phyloP scores from a whole-genome alignment of 2,329 filamentous ascomycete genomes.

The Beauveria bassiana region DNA sequence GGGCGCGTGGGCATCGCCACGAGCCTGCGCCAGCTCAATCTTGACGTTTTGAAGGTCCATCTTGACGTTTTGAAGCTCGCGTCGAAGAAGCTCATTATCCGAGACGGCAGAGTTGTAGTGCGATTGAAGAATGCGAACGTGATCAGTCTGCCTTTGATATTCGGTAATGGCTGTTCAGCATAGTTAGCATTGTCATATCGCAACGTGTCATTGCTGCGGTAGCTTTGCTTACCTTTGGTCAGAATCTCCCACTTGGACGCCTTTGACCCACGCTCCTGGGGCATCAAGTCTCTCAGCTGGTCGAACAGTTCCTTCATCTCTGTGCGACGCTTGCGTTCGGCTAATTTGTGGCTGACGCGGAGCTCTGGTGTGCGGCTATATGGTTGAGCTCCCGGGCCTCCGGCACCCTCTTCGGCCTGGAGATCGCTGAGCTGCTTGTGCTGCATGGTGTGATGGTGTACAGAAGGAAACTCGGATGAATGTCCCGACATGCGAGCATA shows the following conservation, averaged over 20 bases:
- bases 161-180: conserved; percentile 49
- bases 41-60: conserved; percentile 31
- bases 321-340: conserved; percentile 73
- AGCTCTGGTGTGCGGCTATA: conserved; percentile 79
- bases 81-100: conserved; percentile 42
- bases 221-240: conserved; percentile 59
- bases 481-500: conserved; percentile 40
- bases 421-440: conserved; percentile 64
- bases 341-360: conserved; percentile 76
- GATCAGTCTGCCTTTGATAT: conserved; percentile 47
- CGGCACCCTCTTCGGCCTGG: conserved; percentile 47
- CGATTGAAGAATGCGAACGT: conserved; percentile 37
- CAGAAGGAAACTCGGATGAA: conserved; percentile 48
- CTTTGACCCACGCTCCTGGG: conserved; percentile 73
- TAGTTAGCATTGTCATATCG: not conserved
- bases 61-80: conserved; percentile 33
- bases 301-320: conserved; percentile 89
- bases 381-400: conserved; percentile 54
- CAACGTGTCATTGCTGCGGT: not conserved
- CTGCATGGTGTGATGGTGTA: conserved; percentile 70
- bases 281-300: conserved; percentile 68
- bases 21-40: conserved; percentile 33
- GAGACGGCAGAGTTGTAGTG: conserved; percentile 33
- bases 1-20: conserved; percentile 21
- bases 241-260: conserved; percentile 87